Conservation (phyloP, 768 basidiomycete genomes). For the Leccinum sublutescens region DNA sequence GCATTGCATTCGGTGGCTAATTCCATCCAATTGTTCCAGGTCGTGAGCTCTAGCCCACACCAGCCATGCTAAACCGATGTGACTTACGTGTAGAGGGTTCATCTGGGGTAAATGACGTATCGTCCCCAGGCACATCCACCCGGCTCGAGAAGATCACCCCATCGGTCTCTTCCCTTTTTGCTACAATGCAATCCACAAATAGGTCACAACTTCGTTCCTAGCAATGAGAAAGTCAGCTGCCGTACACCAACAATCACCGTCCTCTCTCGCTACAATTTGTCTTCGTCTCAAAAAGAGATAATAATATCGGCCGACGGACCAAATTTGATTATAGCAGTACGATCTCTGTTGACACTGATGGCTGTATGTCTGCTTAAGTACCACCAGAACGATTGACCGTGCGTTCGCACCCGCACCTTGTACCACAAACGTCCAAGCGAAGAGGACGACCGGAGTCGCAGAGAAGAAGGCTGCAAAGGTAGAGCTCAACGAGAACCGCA, state of each 20-base stretch:
- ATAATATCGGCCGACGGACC: too few relatives aligned
- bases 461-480: background rate
- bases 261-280: background rate
- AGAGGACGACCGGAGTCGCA: background rate
- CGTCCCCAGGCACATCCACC: background rate
- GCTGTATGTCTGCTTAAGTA: too few relatives aligned
- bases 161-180: background rate
- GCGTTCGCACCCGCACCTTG: slow-evolving; percentile 11
- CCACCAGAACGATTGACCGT: too few relatives aligned
- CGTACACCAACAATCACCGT: background rate
- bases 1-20: background rate
- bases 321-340: too few relatives aligned
- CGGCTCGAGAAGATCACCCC: background rate
- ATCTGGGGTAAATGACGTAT: background rate
- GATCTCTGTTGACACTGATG: too few relatives aligned
- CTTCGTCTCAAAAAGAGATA: background rate
- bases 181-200: background rate
- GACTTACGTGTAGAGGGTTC: background rate
- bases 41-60: background rate
- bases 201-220: background rate
- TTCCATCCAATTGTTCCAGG: background rate
- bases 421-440: slow-evolving; percentile 5
- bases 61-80: background rate
- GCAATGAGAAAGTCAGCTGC: background rate
- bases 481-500: slow-evolving; percentile 2